A percentile compares a stretch with the other conserved stretches of the same genome.
These are phyloP conservation scores for Fusarium duplospermum DNA, from an alignment of 2,329 filamentous ascomycete genomes.

Conservation along the genomic window DNA sequence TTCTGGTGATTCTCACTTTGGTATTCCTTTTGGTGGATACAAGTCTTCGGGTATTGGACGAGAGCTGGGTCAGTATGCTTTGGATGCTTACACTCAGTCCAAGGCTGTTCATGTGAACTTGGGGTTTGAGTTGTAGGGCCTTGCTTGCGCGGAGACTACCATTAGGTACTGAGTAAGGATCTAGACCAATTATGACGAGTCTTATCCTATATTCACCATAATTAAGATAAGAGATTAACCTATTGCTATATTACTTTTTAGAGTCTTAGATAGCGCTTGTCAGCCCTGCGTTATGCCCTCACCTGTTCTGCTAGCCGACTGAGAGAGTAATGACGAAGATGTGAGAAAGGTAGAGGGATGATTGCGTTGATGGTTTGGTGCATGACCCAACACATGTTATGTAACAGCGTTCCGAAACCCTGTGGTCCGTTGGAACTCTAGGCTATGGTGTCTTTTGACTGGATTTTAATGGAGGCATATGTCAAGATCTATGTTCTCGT, in stretches of 20 bases:
- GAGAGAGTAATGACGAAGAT: too few relatives aligned
- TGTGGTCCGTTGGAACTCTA: background rate
- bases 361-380: background rate
- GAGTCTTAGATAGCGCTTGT: too few relatives aligned
- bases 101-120: slow-evolving; percentile 43
- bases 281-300: too few relatives aligned
- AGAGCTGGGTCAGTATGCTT: slow-evolving; percentile 42
- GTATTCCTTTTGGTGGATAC: slow-evolving; percentile 46
- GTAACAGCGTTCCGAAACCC: background rate
- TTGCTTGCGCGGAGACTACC: too few relatives aligned
- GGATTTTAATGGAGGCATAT: background rate
- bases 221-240: too few relatives aligned
- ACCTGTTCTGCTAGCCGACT: too few relatives aligned
- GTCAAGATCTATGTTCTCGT: background rate
- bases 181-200: too few relatives aligned
- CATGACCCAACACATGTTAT: background rate
- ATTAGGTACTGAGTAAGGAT: too few relatives aligned
- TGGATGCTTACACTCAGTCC: slow-evolving; percentile 44
- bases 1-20: slow-evolving; percentile 41
- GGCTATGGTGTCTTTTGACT: background rate
- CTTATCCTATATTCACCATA: too few relatives aligned
- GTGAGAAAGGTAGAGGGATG: background rate
- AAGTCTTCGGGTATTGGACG: slow-evolving; percentile 42
- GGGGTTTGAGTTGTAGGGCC: slow-evolving; percentile 28
- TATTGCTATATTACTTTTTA: too few relatives aligned